phyloP scores from a whole-genome alignment of 2,329 filamentous ascomycete genomes.

The Nemania bipapillata region DNA sequence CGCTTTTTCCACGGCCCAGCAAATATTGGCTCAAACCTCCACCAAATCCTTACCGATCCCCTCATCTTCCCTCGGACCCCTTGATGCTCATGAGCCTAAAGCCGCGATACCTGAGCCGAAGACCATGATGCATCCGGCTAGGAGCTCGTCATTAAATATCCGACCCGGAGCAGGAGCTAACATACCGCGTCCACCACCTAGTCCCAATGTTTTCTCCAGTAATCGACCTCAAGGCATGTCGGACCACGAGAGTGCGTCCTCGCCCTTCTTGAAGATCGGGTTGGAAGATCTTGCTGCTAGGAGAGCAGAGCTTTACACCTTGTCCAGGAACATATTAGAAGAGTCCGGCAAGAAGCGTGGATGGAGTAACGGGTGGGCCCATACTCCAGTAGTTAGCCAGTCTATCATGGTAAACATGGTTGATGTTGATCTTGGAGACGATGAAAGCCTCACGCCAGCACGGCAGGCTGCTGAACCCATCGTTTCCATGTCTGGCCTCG shows the following conservation, averaged over 20 bases:
- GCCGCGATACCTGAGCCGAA: constrained; percentile 73
- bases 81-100: constrained; percentile 68
- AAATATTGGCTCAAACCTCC: constrained; percentile 79
- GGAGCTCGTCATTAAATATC: constrained; percentile 70
- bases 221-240: constrained; percentile 53
- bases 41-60: constrained; percentile 75
- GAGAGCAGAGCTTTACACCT: constrained; percentile 81
- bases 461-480: constrained; percentile 24
- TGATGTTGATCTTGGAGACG: constrained; percentile 66
- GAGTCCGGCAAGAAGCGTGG: constrained; percentile 74
- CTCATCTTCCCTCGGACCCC: constrained; percentile 62
- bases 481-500: constrained; percentile 59
- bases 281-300: constrained; percentile 84
- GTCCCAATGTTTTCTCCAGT: constrained; percentile 66
- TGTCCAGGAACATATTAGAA: constrained; percentile 83
- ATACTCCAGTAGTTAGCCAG: constrained; percentile 64
- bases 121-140: constrained; percentile 75
- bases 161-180: constrained; percentile 49
- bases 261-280: constrained; percentile 69
- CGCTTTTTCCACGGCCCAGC: constrained; percentile 78
- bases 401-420: constrained; percentile 63
- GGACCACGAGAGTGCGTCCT: constrained; percentile 56
- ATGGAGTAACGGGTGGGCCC: constrained; percentile 81
- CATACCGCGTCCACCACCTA: constrained; percentile 55
- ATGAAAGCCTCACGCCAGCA: constrained; percentile 52